A percentile compares a stretch with the other conserved stretches of the same genome.
phyloP scores from a whole-genome alignment of 2,329 filamentous ascomycete species.

The Elsinoe necatrix region DNA sequence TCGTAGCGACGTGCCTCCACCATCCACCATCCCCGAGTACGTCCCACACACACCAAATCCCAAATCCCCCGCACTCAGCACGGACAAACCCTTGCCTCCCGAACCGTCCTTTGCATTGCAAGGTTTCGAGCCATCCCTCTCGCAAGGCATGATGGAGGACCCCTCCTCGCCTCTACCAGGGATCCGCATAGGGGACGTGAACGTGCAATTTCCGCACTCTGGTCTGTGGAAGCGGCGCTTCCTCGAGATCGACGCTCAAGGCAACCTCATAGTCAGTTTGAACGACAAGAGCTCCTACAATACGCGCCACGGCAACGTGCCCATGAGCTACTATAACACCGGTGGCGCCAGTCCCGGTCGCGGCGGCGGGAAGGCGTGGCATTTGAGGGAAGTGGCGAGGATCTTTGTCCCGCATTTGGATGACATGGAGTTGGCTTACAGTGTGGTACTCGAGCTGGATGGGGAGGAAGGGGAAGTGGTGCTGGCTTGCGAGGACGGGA shows the following conservation, averaged over 20 bases:
- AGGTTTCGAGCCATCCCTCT: conserved; percentile 11
- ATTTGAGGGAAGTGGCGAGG: background rate
- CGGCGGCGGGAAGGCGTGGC: background rate
- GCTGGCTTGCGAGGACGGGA: conserved; percentile 14
- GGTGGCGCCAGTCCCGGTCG: background rate
- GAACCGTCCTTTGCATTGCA: background rate
- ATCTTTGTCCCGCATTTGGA: conserved; percentile 8
- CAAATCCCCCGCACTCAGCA: background rate
- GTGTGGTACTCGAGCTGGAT: conserved; percentile 7
- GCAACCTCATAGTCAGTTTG: conserved; percentile 65
- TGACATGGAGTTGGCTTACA: conserved; percentile 14
- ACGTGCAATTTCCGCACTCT: conserved; percentile 94
- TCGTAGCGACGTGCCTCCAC: conserved; percentile 17
- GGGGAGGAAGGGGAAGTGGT: conserved; percentile 10
- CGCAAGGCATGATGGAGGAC: background rate
- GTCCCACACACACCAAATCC: background rate
- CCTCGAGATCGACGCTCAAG: conserved; percentile 74
- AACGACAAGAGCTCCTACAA: conserved; percentile 9
- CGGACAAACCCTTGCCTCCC: conserved; percentile 1
- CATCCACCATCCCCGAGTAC: background rate
- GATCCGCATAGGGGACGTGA: conserved; percentile 76
- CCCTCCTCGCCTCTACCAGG: conserved; percentile 35
- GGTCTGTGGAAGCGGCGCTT: conserved; percentile 88
- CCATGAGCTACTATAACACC: conserved; percentile 3
- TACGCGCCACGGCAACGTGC: conserved; percentile 5